Evolutionary conservation across 371 early-diverging fungal species (phyloP).

Genomic region (Rhizopus delemar): DNA sequence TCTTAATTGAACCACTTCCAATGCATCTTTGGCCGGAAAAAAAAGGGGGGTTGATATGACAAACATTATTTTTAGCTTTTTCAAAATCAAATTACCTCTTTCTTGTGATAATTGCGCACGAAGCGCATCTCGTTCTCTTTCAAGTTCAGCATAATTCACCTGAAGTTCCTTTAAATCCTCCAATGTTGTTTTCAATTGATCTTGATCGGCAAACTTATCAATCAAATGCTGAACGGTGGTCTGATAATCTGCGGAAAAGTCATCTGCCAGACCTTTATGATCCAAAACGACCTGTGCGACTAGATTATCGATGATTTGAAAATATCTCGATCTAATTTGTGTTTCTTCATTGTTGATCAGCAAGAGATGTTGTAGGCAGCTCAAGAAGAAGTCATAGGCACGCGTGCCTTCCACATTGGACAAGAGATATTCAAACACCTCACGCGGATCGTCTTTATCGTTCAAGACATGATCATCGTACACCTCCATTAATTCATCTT

Average conservation of each 20-base stretch:
- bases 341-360: conserved; percentile 68
- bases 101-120: conserved; percentile 34
- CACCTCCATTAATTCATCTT: conserved; percentile 75
- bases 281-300: conserved; percentile 83
- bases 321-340: conserved; percentile 64
- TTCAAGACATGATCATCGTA: conserved; percentile 74
- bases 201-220: conserved; percentile 76
- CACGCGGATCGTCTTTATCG: conserved; percentile 79
- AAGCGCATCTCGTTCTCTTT: conserved; percentile 56
- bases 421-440: conserved; percentile 79
- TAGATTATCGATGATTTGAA: conserved; percentile 79
- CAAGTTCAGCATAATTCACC: conserved; percentile 34
- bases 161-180: conserved; percentile 66
- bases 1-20: conserved; percentile 51
- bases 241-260: conserved; percentile 59
- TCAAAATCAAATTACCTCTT: conserved; percentile 26
- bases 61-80: too few species aligned
- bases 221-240: conserved; percentile 76
- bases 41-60: too few species aligned
- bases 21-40: conserved; percentile 18
- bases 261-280: conserved; percentile 71
- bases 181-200: conserved; percentile 66
- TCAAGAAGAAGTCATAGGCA: conserved; percentile 77
- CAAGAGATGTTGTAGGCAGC: conserved; percentile 76
- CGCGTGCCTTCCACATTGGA: conserved; percentile 74